Conservation (phyloP, 2,329 filamentous ascomycete genomes). For the Cladobotryum mycophilum region DNA sequence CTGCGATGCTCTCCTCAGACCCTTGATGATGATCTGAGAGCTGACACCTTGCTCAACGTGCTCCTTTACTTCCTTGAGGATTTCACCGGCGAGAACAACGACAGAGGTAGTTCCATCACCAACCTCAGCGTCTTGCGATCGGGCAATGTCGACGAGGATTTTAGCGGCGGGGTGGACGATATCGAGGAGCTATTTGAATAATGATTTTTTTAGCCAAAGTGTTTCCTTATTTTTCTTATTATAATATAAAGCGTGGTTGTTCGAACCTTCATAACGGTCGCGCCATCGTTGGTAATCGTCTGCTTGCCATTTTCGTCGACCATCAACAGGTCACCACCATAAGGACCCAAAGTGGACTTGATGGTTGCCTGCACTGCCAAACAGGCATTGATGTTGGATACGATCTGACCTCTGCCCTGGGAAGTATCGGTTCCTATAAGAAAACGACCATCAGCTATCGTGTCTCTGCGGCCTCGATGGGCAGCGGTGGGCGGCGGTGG, state of each 20-base stretch:
- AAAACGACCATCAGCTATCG: neutral
- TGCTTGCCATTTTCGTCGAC: slow-evolving; percentile 93
- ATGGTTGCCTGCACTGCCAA: slow-evolving; percentile 92
- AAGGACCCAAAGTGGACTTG: slow-evolving; percentile 91
- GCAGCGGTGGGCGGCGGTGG: slow-evolving; percentile 30
- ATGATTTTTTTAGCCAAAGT: slow-evolving; percentile 8
- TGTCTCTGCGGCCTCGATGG: slow-evolving; percentile 2
- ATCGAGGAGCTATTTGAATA: slow-evolving; percentile 68
- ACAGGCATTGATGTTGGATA: slow-evolving; percentile 98
- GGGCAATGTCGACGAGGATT: slow-evolving; percentile 95
- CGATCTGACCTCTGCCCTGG: slow-evolving; percentile 91
- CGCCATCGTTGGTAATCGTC: slow-evolving; percentile 98
- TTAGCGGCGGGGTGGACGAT: slow-evolving; percentile 96
- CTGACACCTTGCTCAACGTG: slow-evolving; percentile 95
- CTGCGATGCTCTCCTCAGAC: slow-evolving; percentile 74
- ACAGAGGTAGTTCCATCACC: slow-evolving; percentile 97
- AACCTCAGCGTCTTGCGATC: slow-evolving; percentile 98
- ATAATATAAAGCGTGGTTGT: too few species aligned
- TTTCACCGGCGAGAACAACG: slow-evolving; percentile 94
- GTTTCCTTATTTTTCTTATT: neutral
- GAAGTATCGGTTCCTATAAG: slow-evolving; percentile 84
- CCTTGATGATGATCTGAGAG: slow-evolving; percentile 97
- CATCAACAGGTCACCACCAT: slow-evolving; percentile 92
- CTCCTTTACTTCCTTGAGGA: slow-evolving; percentile 93
- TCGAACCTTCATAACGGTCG: slow-evolving; percentile 93